Evolutionary conservation across 169 alveolate species (phyloP), one percentile per base, ranked within the genome.

Genomic region (Eimeria falciformis): DNA sequence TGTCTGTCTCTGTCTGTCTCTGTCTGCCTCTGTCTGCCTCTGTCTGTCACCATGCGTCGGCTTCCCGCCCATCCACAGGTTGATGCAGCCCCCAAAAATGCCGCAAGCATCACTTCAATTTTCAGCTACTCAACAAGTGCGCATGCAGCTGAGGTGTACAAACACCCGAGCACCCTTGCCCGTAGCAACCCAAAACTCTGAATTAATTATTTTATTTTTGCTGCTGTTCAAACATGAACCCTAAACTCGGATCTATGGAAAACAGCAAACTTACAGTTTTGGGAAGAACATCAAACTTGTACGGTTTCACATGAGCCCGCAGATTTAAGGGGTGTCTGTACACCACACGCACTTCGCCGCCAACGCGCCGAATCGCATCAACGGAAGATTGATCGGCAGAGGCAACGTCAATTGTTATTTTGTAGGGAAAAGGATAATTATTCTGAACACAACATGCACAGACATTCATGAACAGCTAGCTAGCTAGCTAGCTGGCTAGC

Each of bases 371-470:
- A 53, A 97, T 96, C 14, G 95, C 97, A 45, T 97, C 98, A 1
- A 97, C 95, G 73, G 98, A 94, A 45, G 98, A 96, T 92, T 97
- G 98, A 69, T 97, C 98, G 18, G 98, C 97, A 21, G 96, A 94
- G 0, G 98, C 96, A 25, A 97, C 98, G 92, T 96, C 97, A 27
- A 97, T 96, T 85, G 96, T 96, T 55, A 97, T 96, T 85, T 96
- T 96, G 94, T 97, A 97, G 6, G 98, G 98, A 88, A 97, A 97
- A 9, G 98, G 98, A 87, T 96, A 97, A 84, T 96, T 97, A 91
- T 97, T 97, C 96, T 95, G 90, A 1, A 37, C 21, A 25, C 29
- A 33, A 3, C 29, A 17, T 4, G 25, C 29, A 37, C 14, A 1
- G 6, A 17, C 9, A 45, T 1, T 33, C 1, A 1, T 25, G 50